A percentile compares a stretch with the other conserved stretches of the same genome.
phyloP scores from a whole-genome alignment of 2,329 filamentous ascomycete species.

The Alternaria alternata region DNA sequence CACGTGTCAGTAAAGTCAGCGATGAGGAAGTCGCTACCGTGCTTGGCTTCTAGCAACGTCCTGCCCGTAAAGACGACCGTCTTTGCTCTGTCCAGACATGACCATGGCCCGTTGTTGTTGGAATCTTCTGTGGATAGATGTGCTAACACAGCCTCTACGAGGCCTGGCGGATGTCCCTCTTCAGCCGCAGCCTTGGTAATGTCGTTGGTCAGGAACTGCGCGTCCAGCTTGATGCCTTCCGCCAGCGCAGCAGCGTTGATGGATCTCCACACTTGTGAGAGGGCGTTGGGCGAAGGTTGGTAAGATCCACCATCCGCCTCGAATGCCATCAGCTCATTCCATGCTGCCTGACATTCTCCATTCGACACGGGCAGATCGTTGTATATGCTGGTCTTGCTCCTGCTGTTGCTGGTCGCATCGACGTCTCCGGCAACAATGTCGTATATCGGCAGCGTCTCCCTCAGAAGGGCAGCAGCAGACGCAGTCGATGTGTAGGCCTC shows the following conservation, averaged over 20 bases:
- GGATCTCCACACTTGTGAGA: slow-evolving; percentile 59
- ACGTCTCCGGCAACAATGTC: slow-evolving; percentile 40
- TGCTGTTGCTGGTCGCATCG: slow-evolving; percentile 38
- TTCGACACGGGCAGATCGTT: slow-evolving; percentile 62
- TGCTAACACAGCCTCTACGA: slow-evolving; percentile 51
- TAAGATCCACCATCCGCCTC: slow-evolving; percentile 54
- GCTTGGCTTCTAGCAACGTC: slow-evolving; percentile 42
- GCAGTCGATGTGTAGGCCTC: slow-evolving; percentile 51
- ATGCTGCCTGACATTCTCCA: slow-evolving; percentile 60
- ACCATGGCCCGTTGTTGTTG: slow-evolving; percentile 41
- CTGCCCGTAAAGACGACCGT: slow-evolving; percentile 45
- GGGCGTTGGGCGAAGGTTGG: slow-evolving; percentile 58
- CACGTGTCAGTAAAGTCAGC: slow-evolving; percentile 49
- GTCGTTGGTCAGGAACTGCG: slow-evolving; percentile 47
- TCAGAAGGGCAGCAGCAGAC: slow-evolving; percentile 49
- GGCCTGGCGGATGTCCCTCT: slow-evolving; percentile 49
- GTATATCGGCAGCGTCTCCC: slow-evolving; percentile 51
- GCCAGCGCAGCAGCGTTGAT: slow-evolving; percentile 54
- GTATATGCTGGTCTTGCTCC: slow-evolving; percentile 54
- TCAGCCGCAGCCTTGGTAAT: slow-evolving; percentile 44
- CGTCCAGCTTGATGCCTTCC: slow-evolving; percentile 52
- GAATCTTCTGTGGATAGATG: slow-evolving; percentile 42
- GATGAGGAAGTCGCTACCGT: slow-evolving; percentile 36
- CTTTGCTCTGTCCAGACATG: slow-evolving; percentile 43
- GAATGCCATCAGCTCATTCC: slow-evolving; percentile 63